These are phyloP conservation scores for Tuber microsphaerosporum DNA, from an alignment of 495 filamentous ascomycete species.

Conservation along the genomic window DNA sequence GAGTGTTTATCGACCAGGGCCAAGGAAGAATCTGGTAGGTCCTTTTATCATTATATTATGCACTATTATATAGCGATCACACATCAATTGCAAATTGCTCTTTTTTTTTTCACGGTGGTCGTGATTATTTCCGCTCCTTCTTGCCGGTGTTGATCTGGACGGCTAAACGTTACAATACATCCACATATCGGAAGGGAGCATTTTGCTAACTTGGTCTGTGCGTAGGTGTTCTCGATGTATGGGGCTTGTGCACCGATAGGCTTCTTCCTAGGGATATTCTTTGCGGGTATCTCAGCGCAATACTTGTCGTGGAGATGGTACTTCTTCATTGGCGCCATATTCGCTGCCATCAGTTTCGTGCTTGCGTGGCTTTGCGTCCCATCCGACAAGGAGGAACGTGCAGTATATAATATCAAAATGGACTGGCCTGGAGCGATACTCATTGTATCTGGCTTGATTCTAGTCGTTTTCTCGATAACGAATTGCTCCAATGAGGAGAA, in stretches of 20 bases:
- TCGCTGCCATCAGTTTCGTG: slow-evolving; percentile 46
- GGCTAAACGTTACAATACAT: too few relatives aligned
- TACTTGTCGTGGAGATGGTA: slow-evolving; percentile 67
- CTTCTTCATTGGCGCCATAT: slow-evolving; percentile 65
- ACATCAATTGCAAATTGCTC: too few relatives aligned
- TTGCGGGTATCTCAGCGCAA: slow-evolving; percentile 63
- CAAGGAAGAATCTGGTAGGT: slow-evolving; percentile 66
- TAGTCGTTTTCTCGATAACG: slow-evolving; percentile 73
- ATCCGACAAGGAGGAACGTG: slow-evolving; percentile 52
- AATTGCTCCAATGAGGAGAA: slow-evolving; percentile 62
- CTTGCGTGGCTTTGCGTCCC: slow-evolving; percentile 62
- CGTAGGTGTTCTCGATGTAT: slow-evolving; percentile 63
- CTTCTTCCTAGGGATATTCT: slow-evolving; percentile 76
- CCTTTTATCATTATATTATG: neutral
- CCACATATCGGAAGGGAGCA: neutral
- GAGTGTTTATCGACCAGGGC: slow-evolving; percentile 72
- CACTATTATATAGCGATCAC: too few relatives aligned
- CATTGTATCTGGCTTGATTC: slow-evolving; percentile 59
- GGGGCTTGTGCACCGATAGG: slow-evolving; percentile 70
- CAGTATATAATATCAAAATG: slow-evolving; percentile 51
- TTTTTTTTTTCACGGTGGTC: neutral
- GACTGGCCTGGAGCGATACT: slow-evolving; percentile 62
- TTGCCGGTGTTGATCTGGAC: too few relatives aligned
- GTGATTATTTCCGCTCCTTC: too few relatives aligned
- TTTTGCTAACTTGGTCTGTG: slow-evolving; percentile 12